These are phyloP conservation scores for Fusarium nurragi DNA, from an alignment of 2,329 filamentous ascomycete genomes.

Conservation along the genomic window DNA sequence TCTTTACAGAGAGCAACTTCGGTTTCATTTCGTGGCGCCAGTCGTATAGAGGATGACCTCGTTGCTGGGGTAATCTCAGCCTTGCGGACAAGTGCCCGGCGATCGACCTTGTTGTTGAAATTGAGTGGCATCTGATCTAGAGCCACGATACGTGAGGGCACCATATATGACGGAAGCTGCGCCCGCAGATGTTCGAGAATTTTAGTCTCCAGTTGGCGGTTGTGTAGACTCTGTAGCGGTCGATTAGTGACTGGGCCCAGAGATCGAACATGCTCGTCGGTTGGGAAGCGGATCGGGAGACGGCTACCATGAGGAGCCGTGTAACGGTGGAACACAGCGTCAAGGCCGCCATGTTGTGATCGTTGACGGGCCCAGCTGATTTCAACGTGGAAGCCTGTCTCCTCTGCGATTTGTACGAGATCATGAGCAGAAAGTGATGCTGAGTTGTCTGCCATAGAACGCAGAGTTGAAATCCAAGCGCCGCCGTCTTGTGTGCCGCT, in stretches of 20 bases:
- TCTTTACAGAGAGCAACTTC: background rate
- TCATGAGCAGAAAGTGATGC: too few relatives aligned
- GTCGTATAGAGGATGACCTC: background rate
- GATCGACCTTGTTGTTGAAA: conserved; percentile 13
- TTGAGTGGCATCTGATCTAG: conserved; percentile 11
- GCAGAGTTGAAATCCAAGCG: too few relatives aligned
- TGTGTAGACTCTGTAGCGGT: background rate
- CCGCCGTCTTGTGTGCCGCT: too few relatives aligned
- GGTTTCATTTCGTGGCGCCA: background rate
- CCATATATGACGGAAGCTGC: conserved; percentile 9
- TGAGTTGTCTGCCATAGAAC: too few relatives aligned
- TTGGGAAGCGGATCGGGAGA: conserved; percentile 29
- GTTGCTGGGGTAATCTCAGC: background rate
- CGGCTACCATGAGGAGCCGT: too few relatives aligned
- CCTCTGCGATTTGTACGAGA: too few relatives aligned
- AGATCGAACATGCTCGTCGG: conserved; percentile 7
- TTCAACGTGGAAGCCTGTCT: too few relatives aligned
- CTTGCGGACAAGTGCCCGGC: background rate
- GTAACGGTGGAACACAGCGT: too few relatives aligned
- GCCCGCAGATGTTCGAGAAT: background rate
- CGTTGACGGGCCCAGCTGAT: too few relatives aligned
- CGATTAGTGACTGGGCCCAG: background rate
- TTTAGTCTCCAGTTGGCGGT: background rate
- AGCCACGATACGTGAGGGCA: background rate
- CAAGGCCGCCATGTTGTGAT: too few relatives aligned